Evolutionary conservation across 257 asterid genomes (phyloP), one percentile per base, ranked within the genome.

Genomic region (Rhazya stricta): DNA sequence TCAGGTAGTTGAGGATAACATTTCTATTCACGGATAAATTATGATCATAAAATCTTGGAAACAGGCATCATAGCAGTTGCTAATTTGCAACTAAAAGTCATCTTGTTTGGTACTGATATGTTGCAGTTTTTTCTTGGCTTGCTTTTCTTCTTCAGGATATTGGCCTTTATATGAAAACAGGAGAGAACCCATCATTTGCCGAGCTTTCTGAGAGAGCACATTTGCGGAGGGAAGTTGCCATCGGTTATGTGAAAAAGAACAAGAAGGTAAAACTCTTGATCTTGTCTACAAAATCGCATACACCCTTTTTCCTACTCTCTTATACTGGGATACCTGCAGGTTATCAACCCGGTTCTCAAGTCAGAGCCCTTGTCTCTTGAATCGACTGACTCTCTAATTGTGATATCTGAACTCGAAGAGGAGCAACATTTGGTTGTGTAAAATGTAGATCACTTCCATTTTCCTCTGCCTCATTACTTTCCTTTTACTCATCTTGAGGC

Each of bases 131-230:
- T 73, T 41, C 23, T 79, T 41, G 53, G 58, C 43, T 73, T 84
- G 54, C 65, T 81, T 23, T 21, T 72, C 46, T 54, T 75, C 51
- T 72, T 66, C 84, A 92, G 99, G 94, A 89, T 74, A 91, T 91
- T 37, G 62, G 87, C 71, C 92, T 90, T 53, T 94, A 94, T 90
- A 92, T 90, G 97, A 87, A 80, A 83, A 79, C 73, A 70, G 96
- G 91, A 45, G 97, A 94, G 83, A 91, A 83, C 51, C 94, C 93
- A 7, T 87, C 96, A 62, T 94, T 94, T 77, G 82, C 84, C 19
- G 98, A 94, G 87, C 94, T 94, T 58, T 74, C 96, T 41, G 98
- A 94, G 84, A 84, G 99, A 86, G 99, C 99, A 9, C 48, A 85
- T 82, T 85, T 94, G 76, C 89, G 97, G 56, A 85, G 93, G 86